phyloP scores from a whole-genome alignment of 106 monocot genomes.

The Cymbidium sinense region DNA sequence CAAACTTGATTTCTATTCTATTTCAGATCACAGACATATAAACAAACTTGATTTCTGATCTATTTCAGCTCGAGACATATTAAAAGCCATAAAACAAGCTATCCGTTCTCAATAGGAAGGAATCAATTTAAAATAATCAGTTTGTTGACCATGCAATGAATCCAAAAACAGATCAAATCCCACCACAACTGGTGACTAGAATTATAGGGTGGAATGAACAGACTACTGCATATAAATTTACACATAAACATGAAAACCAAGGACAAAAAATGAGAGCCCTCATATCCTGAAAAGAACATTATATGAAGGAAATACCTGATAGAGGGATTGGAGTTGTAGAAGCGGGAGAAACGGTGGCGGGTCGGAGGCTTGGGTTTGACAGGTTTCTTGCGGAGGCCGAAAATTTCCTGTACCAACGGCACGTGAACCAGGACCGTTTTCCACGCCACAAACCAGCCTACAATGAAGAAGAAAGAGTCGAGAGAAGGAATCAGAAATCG shows the following conservation, averaged over 20 bases:
- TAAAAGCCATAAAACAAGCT: neutral
- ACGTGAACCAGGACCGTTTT: conserved; percentile 91
- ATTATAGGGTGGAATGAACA: neutral
- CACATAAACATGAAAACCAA: neutral
- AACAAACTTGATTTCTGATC: neutral
- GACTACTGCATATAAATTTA: neutral
- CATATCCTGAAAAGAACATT: too few relatives aligned
- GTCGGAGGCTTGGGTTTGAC: conserved; percentile 56
- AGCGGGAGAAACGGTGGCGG: conserved; percentile 49
- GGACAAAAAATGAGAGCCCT: too few relatives aligned
- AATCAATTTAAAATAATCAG: too few relatives aligned
- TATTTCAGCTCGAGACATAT: neutral
- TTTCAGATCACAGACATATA: neutral
- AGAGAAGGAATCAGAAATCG: neutral
- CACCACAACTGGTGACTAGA: neutral
- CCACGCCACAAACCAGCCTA: conserved; percentile 92
- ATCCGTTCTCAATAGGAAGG: neutral
- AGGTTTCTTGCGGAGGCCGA: conserved; percentile 75
- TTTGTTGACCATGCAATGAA: neutral
- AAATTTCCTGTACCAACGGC: conserved; percentile 91
- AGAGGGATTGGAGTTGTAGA: conserved; percentile 48
- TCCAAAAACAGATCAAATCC: neutral
- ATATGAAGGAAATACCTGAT: conserved; percentile 18
- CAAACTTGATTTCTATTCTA: neutral
- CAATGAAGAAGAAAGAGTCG: neutral